These are phyloP conservation scores for Fraxinus paxiana DNA, from an alignment of 305 asterid genomes.

Conservation along the genomic window DNA sequence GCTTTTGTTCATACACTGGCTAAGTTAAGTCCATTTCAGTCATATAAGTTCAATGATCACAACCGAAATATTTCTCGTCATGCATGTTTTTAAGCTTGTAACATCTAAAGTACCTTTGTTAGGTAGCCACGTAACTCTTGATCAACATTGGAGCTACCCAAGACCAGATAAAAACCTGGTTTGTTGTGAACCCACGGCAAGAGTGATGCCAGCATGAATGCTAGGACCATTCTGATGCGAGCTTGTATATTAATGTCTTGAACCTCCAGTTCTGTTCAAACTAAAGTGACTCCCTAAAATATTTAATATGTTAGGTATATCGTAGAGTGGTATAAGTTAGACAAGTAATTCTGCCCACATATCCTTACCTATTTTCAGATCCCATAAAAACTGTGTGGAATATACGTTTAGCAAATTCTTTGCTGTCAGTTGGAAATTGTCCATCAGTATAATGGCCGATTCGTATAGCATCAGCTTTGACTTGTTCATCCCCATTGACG, in stretches of 20 bases:
- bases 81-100: conserved; percentile 14
- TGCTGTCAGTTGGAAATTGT: conserved; percentile 73
- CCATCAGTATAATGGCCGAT: conserved; percentile 77
- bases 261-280: conserved; percentile 1
- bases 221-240: conserved; percentile 84
- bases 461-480: conserved; percentile 82
- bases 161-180: conserved; percentile 86
- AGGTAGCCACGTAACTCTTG: conserved; percentile 91
- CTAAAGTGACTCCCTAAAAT: background rate
- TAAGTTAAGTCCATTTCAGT: background rate
- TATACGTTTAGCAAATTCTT: conserved; percentile 76
- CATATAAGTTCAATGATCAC: background rate
- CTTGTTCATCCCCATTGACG: conserved; percentile 71
- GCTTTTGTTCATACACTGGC: background rate
- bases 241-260: conserved; percentile 57
- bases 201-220: conserved; percentile 92
- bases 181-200: conserved; percentile 94
- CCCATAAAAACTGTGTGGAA: conserved; percentile 93
- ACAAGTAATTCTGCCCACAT: conserved; percentile 4
- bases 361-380: conserved; percentile 73
- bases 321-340: background rate
- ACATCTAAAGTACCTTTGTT: conserved; percentile 59
- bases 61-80: conserved; percentile 9
- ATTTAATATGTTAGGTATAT: background rate
- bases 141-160: conserved; percentile 96